A percentile compares a stretch with the other conserved stretches of the same genome.
phyloP scores from a whole-genome alignment of 2,329 filamentous ascomycete species.

The Incumbomyces lentus region DNA sequence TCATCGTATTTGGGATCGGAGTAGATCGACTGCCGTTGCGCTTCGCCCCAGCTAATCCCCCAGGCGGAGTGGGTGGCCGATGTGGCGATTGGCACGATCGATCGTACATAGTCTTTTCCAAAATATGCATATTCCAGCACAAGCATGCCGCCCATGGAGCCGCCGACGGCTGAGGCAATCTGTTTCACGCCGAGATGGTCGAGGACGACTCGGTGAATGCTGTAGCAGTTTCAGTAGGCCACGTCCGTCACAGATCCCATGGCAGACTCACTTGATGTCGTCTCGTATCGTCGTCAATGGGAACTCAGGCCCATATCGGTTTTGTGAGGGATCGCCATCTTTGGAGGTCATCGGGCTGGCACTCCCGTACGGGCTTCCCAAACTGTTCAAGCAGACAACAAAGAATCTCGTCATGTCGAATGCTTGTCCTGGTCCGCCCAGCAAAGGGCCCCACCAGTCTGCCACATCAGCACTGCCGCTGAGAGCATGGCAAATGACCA shows the following conservation, averaged over 20 bases:
- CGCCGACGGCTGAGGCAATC: constrained; percentile 46
- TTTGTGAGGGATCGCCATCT: constrained; percentile 64
- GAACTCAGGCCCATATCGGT: constrained; percentile 86
- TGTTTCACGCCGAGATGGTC: constrained; percentile 45
- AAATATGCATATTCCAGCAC: constrained; percentile 55
- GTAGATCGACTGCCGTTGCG: constrained; percentile 64
- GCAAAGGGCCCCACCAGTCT: constrained; percentile 48
- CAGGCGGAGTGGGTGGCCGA: constrained; percentile 47
- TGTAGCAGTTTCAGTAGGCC: constrained; percentile 19
- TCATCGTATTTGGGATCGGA: constrained; percentile 97
- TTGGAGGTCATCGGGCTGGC: constrained; percentile 60
- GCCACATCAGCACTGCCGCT: constrained; percentile 46
- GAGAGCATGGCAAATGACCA: constrained; percentile 50
- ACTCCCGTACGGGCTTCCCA: constrained; percentile 47
- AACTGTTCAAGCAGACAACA: constrained; percentile 44
- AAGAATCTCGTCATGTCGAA: constrained; percentile 45
- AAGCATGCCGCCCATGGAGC: constrained; percentile 51
- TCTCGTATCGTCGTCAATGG: constrained; percentile 90
- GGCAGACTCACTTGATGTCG: constrained; percentile 67
- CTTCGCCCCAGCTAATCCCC: constrained; percentile 51
- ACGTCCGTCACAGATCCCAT: not conserved
- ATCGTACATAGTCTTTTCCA: constrained; percentile 52
- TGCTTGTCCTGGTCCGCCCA: constrained; percentile 42
- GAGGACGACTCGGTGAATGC: constrained; percentile 45
- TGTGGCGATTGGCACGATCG: constrained; percentile 47